These are phyloP conservation scores for Sabuloglossum arenarium DNA, from an alignment of 495 filamentous ascomycete genomes.

Conservation along the genomic window DNA sequence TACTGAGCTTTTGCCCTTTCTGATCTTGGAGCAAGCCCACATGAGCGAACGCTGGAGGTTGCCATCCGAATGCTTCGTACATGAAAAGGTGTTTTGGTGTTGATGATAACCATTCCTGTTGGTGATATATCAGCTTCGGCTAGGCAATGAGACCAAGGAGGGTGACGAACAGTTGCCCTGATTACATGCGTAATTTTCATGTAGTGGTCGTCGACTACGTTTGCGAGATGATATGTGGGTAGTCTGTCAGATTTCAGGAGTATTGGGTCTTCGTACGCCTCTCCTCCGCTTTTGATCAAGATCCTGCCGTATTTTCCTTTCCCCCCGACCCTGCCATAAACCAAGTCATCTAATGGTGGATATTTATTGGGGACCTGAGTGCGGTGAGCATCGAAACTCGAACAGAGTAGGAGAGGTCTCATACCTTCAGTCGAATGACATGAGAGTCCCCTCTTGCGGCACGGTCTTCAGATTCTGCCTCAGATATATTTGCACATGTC, in stretches of 20 bases:
- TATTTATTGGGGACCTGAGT: conserved; percentile 22
- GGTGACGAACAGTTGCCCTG: conserved; percentile 45
- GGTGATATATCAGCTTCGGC: neutral
- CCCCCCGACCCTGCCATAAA: conserved; percentile 35
- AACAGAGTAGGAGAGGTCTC: neutral
- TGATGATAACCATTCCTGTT: conserved; percentile 76
- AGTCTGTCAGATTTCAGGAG: conserved; percentile 76
- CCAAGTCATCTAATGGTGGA: conserved; percentile 47
- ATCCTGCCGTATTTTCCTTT: conserved; percentile 29
- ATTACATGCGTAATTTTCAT: conserved; percentile 96
- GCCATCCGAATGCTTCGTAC: conserved; percentile 79
- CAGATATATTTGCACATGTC: conserved; percentile 43
- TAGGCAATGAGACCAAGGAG: neutral
- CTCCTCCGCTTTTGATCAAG: conserved; percentile 5
- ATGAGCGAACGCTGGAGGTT: conserved; percentile 66
- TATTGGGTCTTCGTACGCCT: conserved; percentile 50
- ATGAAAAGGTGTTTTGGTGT: conserved; percentile 76
- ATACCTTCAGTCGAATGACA: conserved; percentile 51
- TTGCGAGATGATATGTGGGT: conserved; percentile 92
- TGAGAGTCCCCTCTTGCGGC: conserved; percentile 47
- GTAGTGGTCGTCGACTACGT: conserved; percentile 83
- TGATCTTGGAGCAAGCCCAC: conserved; percentile 67
- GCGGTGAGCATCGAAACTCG: neutral
- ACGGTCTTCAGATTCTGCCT: conserved; percentile 44
- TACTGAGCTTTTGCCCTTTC: conserved; percentile 69